These are phyloP conservation scores for Vanrija pseudolonga DNA, from an alignment of 1,284 basidiomycete genomes.

Conservation along the genomic window DNA sequence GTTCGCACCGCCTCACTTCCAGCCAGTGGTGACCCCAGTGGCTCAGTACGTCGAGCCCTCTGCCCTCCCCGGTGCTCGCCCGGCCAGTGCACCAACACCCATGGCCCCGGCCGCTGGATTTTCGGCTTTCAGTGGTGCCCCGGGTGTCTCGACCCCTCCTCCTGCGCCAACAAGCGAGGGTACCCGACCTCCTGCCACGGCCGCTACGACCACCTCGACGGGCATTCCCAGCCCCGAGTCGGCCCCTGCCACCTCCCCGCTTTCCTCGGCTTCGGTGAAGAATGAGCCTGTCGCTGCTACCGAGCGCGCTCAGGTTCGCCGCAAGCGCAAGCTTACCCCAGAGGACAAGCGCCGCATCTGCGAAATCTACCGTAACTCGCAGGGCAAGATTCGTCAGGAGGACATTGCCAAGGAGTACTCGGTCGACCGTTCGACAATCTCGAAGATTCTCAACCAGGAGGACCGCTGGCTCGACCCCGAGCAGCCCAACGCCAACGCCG, in stretches of 20 bases:
- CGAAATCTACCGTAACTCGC: slow-evolving; percentile 21
- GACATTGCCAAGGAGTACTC: slow-evolving; percentile 24
- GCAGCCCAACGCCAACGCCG: slow-evolving; percentile 7
- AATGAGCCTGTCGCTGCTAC: not conserved
- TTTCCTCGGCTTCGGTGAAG: slow-evolving; percentile 1
- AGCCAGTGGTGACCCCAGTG: not conserved
- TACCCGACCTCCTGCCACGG: not conserved
- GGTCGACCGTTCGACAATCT: slow-evolving; percentile 23
- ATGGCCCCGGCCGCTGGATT: not conserved
- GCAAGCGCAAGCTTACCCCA: slow-evolving; percentile 23
- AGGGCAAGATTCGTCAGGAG: slow-evolving; percentile 23
- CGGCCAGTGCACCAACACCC: not conserved
- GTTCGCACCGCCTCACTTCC: not conserved
- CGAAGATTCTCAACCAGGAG: slow-evolving; percentile 24
- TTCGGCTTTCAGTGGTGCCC: not conserved
- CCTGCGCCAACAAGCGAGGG: not conserved
- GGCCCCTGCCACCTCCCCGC: not conserved
- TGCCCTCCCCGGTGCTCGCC: not conserved
- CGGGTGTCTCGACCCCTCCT: not conserved
- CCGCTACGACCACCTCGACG: not conserved
- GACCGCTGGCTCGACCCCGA: slow-evolving; percentile 21
- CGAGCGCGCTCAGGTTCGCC: slow-evolving; percentile 8
- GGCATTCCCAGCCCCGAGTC: not conserved
- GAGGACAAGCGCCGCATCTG: slow-evolving; percentile 26
- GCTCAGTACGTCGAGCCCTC: slow-evolving; percentile 9